Percentiles rank a stretch among this genome's conserved stretches.
phyloP scores from a whole-genome alignment of 2,329 filamentous ascomycete genomes.

The Epichloe scottii region DNA sequence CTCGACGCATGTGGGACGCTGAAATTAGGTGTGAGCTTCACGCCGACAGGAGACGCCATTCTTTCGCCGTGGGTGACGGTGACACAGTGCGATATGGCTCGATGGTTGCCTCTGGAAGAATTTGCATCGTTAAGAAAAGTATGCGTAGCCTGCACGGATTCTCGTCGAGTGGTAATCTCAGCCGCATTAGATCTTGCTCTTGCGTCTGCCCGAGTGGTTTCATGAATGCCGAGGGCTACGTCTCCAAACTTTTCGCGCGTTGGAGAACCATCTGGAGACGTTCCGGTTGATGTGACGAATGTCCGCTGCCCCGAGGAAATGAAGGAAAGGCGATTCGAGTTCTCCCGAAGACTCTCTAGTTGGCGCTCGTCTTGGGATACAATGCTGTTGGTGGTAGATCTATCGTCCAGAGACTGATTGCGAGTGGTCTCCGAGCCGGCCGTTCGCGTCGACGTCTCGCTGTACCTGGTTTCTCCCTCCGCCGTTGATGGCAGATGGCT shows the following conservation, averaged over 20 bases:
- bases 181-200: conserved; percentile 39
- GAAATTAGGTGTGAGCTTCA: conserved; percentile 35
- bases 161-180: conserved; percentile 36
- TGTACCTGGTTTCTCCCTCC: conserved; percentile 2
- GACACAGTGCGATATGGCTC: conserved; percentile 7
- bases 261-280: conserved; percentile 46
- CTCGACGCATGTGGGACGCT: conserved; percentile 35
- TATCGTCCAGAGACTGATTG: conserved; percentile 37
- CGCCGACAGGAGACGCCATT: conserved; percentile 5
- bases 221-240: conserved; percentile 21
- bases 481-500: neutral
- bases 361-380: conserved; percentile 46
- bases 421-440: conserved; percentile 16
- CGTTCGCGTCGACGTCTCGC: conserved; percentile 7
- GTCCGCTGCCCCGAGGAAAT: conserved; percentile 50
- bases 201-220: conserved; percentile 21
- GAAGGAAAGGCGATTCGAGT: conserved; percentile 43
- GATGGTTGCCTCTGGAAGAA: neutral
- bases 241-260: conserved; percentile 27
- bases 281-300: conserved; percentile 43
- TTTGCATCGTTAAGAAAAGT: conserved; percentile 26
- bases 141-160: conserved; percentile 36
- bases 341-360: conserved; percentile 44
- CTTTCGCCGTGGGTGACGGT: conserved; percentile 4
- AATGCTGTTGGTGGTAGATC: conserved; percentile 44